Evolutionary conservation across 2,329 filamentous ascomycete species (phyloP), one percentile per base, ranked within the genome.

Genomic region (Trichoderma polysporum): DNA sequence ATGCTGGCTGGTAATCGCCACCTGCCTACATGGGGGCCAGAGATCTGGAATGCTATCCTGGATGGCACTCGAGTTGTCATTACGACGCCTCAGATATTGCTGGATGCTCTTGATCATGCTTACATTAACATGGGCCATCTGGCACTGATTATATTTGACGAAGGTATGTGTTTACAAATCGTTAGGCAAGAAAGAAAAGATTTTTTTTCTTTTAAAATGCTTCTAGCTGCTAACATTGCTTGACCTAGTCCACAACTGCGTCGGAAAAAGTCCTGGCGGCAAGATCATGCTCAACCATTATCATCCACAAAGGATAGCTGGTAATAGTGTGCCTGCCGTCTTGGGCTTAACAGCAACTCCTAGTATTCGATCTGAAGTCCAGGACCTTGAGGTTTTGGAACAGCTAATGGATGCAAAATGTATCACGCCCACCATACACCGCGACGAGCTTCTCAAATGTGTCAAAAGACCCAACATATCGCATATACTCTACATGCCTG

Each of bases 291-390:
- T 78, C 31, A 80, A 88, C 33, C 90, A 91, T 70, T 97, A 96
- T 72, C 85, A 88, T 69, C 79, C 81, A 31, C 76, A 75, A 19
- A 82, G 82, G 59, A 69, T 63, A 0, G 69, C 66, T 2, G 82
- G 81, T 0, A 68, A 75, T 0, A 57, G 72, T 0, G 76, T 87
- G 1, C 93, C 93, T 0, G 81, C 83, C 22, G 89, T 97, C 31
- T 80, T 97, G 5, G 93, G 93, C 0, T 81, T 97, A 27, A 94
- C 90, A 7, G 93, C 93, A 0, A 96, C 91, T 69, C 93, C 93
- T 0, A 85, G 92, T 3, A 87, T 90, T 70, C 86, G 82, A 65
- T 86, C 85, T 1, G 84, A 84, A 17, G 75, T 83, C 1, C 77
- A 80, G 1, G 84, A 84, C 39, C 80, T 94, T 15, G 79, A 85